Conservation (phyloP, 805 yeast genomes). For the Metschnikowia baotianmanensis region DNA sequence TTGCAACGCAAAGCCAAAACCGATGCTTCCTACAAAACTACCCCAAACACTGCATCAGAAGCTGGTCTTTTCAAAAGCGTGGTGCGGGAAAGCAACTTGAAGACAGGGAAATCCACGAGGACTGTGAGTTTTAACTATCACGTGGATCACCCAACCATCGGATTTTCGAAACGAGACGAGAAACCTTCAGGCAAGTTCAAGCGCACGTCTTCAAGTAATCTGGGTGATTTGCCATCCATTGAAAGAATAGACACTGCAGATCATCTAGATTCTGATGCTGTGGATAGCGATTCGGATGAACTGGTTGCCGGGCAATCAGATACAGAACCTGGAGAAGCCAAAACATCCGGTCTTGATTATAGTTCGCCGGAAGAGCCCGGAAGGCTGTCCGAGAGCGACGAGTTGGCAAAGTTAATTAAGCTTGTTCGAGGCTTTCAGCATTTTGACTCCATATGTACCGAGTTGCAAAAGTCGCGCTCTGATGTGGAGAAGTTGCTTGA, state of each 20-base stretch:
- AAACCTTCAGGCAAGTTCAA: not conserved
- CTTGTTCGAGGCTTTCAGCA: conserved; percentile 51
- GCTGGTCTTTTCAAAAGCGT: conserved; percentile 14
- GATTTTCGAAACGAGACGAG: not conserved
- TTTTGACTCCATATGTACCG: conserved; percentile 70
- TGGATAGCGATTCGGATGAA: conserved; percentile 19
- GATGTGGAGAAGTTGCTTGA: conserved; percentile 52
- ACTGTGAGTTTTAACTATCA: conserved; percentile 35
- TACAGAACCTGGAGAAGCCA: not conserved
- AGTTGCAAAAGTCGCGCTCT: conserved; percentile 51
- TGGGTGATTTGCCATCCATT: not conserved
- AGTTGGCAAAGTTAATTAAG: conserved; percentile 38
- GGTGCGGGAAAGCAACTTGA: conserved; percentile 18
- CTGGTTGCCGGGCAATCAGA: not conserved
- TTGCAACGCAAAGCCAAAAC: conserved; percentile 10
- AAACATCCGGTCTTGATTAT: not conserved
- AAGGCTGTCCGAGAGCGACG: conserved; percentile 14
- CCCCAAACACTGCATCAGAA: conserved; percentile 2
- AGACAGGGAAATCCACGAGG: conserved; percentile 24
- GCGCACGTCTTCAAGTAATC: conserved; percentile 1
- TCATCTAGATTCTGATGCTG: conserved; percentile 16
- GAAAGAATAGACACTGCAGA: conserved; percentile 4
- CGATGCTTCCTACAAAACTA: not conserved
- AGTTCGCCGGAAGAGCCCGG: not conserved
- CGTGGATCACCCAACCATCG: conserved; percentile 14